Conservation (phyloP, 1,139 yeast genomes). For the Hemisphaericaspora xylofermentans region DNA sequence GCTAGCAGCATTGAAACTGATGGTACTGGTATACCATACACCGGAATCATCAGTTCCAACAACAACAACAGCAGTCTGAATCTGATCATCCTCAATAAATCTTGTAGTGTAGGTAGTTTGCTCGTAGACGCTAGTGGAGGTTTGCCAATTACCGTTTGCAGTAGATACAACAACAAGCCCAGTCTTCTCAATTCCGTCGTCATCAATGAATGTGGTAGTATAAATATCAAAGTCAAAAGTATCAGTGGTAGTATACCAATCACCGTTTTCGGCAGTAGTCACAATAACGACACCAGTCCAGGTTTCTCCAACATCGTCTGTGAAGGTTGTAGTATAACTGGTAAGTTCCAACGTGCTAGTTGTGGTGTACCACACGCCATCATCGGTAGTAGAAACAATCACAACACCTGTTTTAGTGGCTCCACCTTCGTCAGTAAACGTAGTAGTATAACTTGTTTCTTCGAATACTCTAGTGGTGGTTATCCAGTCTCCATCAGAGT, state of each 20-base stretch:
- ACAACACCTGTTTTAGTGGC: neutral
- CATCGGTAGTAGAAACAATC: neutral
- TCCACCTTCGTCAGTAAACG: neutral
- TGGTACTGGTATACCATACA: slow-evolving; percentile 1
- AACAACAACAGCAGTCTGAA: too few species aligned
- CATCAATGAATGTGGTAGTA: slow-evolving; percentile 12
- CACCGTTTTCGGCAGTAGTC: neutral
- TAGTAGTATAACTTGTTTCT: neutral
- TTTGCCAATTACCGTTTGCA: slow-evolving; percentile 5
- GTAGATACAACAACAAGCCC: slow-evolving; percentile 11
- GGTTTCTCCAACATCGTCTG: neutral
- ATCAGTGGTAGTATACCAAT: neutral
- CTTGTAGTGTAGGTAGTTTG: too few species aligned
- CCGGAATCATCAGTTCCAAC: slow-evolving; percentile 8
- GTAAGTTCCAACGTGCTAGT: neutral
- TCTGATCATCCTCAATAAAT: too few species aligned
- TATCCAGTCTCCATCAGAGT: neutral
- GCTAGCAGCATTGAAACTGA: neutral
- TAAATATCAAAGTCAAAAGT: neutral
- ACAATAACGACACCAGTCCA: neutral
- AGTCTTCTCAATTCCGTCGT: slow-evolving; percentile 9
- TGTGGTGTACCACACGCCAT: neutral
- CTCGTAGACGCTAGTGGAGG: slow-evolving; percentile 3
- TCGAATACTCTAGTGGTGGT: neutral
- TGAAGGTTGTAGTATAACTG: too few species aligned